Percentiles rank a stretch among this genome's conserved stretches.
Evolutionary conservation across 805 yeast genomes (phyloP).

Genomic region (Candida peoriensis): DNA sequence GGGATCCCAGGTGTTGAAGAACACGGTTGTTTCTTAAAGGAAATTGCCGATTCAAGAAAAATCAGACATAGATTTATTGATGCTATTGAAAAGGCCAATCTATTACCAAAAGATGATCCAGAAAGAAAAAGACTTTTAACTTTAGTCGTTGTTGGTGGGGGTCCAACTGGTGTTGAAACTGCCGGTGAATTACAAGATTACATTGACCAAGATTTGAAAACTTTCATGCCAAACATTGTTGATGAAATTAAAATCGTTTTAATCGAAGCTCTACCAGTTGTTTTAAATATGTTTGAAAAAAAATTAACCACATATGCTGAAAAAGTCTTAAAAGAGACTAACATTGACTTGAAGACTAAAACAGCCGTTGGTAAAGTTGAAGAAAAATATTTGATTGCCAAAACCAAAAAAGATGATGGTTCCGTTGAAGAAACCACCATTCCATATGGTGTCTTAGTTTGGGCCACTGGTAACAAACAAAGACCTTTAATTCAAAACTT

Average conservation of each 20-base stretch:
- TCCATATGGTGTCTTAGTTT: constrained; percentile 89
- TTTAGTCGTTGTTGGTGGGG: constrained; percentile 93
- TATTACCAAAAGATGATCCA: constrained; percentile 70
- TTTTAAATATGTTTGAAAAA: constrained; percentile 50
- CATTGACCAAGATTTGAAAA: constrained; percentile 82
- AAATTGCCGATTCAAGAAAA: constrained; percentile 78
- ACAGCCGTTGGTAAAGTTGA: constrained; percentile 90
- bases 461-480: constrained; percentile 97
- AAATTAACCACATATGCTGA: constrained; percentile 40
- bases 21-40: constrained; percentile 83
- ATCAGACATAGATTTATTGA: constrained; percentile 80
- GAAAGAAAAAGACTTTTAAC: constrained; percentile 84
- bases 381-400: constrained; percentile 63
- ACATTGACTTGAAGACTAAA: constrained; percentile 73
- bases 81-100: constrained; percentile 82
- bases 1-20: constrained; percentile 89
- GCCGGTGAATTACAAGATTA: constrained; percentile 96
- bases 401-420: constrained; percentile 70
- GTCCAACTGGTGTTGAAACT: constrained; percentile 96
- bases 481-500: constrained; percentile 68
- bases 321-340: constrained; percentile 37
- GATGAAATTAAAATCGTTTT: constrained; percentile 79
- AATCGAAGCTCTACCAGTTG: constrained; percentile 89
- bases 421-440: constrained; percentile 47
- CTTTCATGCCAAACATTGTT: constrained; percentile 84